Evolutionary conservation across 495 filamentous ascomycete genomes (phyloP).

Genomic region (Neurospora discreta): DNA sequence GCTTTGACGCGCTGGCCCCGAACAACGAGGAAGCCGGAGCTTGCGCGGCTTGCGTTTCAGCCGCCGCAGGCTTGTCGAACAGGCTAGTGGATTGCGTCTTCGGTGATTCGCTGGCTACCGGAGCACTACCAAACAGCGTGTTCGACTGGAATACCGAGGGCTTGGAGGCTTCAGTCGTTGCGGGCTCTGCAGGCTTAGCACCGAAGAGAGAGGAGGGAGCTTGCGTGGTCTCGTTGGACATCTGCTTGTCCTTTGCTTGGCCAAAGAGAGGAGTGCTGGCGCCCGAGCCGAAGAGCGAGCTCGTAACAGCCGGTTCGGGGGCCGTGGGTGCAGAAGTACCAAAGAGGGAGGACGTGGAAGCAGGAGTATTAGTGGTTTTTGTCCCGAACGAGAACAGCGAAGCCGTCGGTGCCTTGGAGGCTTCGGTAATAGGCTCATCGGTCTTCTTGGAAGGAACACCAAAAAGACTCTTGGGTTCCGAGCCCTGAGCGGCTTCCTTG

Average conservation of each 20-base stretch:
- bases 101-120: neutral
- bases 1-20: constrained; percentile 10
- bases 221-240: constrained; percentile 9
- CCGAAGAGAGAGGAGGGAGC: constrained; percentile 11
- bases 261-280: constrained; percentile 1
- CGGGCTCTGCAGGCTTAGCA: constrained; percentile 4
- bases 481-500: constrained; percentile 5
- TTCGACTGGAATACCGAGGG: constrained; percentile 27
- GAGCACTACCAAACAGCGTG: constrained; percentile 32
- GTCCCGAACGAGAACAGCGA: constrained; percentile 7
- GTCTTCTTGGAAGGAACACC: constrained; percentile 12
- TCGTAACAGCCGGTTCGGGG: neutral
- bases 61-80: constrained; percentile 21
- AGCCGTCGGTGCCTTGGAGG: constrained; percentile 5
- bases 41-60: constrained; percentile 9
- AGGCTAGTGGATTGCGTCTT: constrained; percentile 13
- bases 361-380: constrained; percentile 12
- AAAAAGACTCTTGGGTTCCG: constrained; percentile 11
- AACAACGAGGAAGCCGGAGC: constrained; percentile 19
- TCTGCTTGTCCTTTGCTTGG: constrained; percentile 11
- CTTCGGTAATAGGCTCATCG: constrained; percentile 6
- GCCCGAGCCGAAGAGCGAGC: constrained; percentile 12
- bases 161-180: constrained; percentile 14
- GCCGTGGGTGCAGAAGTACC: constrained; percentile 8
- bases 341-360: constrained; percentile 17